A percentile compares a stretch with the other conserved stretches of the same genome.
Evolutionary conservation across 176 grass and related monocot genomes (phyloP).

Genomic region (Phoenix roebelenii): DNA sequence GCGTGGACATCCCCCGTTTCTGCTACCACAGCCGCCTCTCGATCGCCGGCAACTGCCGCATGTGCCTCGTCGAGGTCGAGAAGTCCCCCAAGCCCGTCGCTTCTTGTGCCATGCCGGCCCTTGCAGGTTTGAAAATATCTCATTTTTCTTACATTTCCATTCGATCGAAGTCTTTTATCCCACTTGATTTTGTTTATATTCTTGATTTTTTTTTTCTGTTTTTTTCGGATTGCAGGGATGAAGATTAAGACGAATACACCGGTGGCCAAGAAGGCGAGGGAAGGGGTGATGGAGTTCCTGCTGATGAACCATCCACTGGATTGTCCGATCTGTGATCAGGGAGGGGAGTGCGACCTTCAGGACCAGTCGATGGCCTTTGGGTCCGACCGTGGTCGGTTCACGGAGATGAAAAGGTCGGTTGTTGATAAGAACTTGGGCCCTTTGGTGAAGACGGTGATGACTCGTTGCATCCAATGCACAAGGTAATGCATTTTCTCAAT

Average conservation of each 20-base stretch:
- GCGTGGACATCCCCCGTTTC: conserved; percentile 93
- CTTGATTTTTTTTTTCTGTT: no score
- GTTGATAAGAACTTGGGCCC: conserved; percentile 98
- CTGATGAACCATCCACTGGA: conserved; percentile 96
- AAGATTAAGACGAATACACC: conserved; percentile 98
- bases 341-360: conserved; percentile 92
- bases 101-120: conserved; percentile 93
- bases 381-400: conserved; percentile 87
- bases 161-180: neutral
- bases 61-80: conserved; percentile 99
- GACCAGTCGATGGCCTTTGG: conserved; percentile 99
- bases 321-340: conserved; percentile 97
- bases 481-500: conserved; percentile 33
- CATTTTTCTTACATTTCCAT: no score
- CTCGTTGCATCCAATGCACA: conserved; percentile 99
- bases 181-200: neutral
- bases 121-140: conserved; percentile 42
- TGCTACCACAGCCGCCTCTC: conserved; percentile 96
- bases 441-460: conserved; percentile 98
- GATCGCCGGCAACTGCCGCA: conserved; percentile 90
- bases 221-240: conserved; percentile 52
- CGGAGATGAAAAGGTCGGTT: conserved; percentile 92
- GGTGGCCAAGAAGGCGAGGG: conserved; percentile 92
- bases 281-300: conserved; percentile 99
- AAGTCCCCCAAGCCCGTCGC: conserved; percentile 99